phyloP scores from a whole-genome alignment of 1,284 basidiomycete genomes.

The Leccinum solheimii region DNA sequence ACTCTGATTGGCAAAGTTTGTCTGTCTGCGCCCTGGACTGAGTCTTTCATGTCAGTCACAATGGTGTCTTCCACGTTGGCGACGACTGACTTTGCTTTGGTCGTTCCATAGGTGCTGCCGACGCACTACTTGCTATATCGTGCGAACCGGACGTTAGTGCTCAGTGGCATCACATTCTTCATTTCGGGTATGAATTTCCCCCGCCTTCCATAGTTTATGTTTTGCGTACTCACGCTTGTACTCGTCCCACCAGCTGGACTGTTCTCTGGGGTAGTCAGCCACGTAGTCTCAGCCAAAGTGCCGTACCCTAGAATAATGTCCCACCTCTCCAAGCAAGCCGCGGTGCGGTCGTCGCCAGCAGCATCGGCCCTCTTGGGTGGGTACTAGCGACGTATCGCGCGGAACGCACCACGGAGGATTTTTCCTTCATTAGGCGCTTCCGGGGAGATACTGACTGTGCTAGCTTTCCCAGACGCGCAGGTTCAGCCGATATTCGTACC shows the following conservation, averaged over 20 bases:
- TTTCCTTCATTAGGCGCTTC: slow-evolving; percentile 79
- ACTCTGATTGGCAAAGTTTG: not conserved
- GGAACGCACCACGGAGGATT: slow-evolving; percentile 46
- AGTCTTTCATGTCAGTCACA: slow-evolving; percentile 48
- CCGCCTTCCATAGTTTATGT: not conserved
- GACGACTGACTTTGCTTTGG: slow-evolving; percentile 19
- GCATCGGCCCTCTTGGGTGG: slow-evolving; percentile 39
- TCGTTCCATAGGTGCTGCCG: not conserved
- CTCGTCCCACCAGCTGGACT: slow-evolving; percentile 53
- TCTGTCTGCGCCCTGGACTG: not conserved
- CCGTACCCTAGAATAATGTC: slow-evolving; percentile 57
- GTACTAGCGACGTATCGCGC: slow-evolving; percentile 27
- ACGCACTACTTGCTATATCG: not conserved
- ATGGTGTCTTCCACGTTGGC: slow-evolving; percentile 57
- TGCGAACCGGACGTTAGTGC: slow-evolving; percentile 55
- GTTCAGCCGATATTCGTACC: slow-evolving; percentile 81
- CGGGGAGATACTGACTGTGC: slow-evolving; percentile 80
- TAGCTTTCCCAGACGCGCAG: slow-evolving; percentile 79
- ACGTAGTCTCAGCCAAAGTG: slow-evolving; percentile 65
- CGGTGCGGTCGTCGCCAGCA: slow-evolving; percentile 46
- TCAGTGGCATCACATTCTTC: slow-evolving; percentile 77
- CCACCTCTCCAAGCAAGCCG: slow-evolving; percentile 39
- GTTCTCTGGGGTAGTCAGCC: slow-evolving; percentile 70
- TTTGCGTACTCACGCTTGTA: not conserved
- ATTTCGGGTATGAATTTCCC: slow-evolving; percentile 50